Conservation (phyloP, 805 yeast genomes). For the Candida ulmi region DNA sequence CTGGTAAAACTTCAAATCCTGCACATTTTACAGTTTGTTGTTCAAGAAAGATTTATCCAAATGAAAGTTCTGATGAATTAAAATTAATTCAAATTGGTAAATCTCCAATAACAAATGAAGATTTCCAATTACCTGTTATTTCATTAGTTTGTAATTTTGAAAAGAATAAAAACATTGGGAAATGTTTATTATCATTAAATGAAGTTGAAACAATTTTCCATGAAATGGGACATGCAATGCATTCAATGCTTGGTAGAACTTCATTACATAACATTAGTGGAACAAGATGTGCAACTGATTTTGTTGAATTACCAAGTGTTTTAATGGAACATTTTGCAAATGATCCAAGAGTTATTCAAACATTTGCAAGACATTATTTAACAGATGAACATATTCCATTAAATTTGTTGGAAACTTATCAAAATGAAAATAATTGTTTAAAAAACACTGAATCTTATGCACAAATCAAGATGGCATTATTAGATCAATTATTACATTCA, state of each 20-base stretch:
- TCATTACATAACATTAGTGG: constrained; percentile 88
- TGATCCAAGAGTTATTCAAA: constrained; percentile 66
- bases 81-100: constrained; percentile 29
- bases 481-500: constrained; percentile 76
- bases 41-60: constrained; percentile 68
- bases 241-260: constrained; percentile 93
- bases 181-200: constrained; percentile 58
- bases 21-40: constrained; percentile 96
- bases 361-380: constrained; percentile 61
- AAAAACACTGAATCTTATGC: constrained; percentile 73
- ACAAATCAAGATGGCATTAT: constrained; percentile 83
- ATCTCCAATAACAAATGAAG: constrained; percentile 33
- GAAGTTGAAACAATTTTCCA: constrained; percentile 95
- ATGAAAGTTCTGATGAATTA: constrained; percentile 37
- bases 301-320: constrained; percentile 95
- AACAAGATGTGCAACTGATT: constrained; percentile 92
- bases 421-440: constrained; percentile 45
- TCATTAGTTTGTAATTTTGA: constrained; percentile 83
- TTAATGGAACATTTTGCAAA: constrained; percentile 90
- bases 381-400: constrained; percentile 59
- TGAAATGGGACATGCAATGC: constrained; percentile 99
- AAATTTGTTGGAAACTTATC: constrained; percentile 43
- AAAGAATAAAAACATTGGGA: constrained; percentile 32
- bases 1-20: constrained; percentile 73
- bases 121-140: constrained; percentile 82